A percentile compares a stretch with the other conserved stretches of the same genome.
These are phyloP conservation scores for Botrytis fabae DNA, from an alignment of 2,329 filamentous ascomycete species.

Conservation along the genomic window DNA sequence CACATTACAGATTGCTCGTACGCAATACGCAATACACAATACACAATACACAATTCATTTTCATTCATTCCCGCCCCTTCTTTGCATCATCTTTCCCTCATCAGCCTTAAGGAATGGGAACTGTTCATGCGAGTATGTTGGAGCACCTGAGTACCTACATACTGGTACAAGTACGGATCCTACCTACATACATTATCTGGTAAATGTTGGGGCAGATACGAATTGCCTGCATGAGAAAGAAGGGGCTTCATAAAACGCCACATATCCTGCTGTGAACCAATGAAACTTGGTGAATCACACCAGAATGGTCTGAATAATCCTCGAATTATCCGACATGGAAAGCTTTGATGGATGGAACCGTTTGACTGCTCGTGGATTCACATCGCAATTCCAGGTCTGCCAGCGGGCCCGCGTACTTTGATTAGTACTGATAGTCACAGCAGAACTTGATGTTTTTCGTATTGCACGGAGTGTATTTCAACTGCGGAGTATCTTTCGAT, in stretches of 20 bases:
- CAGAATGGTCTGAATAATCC: not conserved
- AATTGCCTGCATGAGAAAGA: constrained; percentile 4
- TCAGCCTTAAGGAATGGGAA: constrained; percentile 13
- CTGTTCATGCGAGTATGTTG: not conserved
- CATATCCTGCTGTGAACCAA: not conserved
- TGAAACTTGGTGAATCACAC: not conserved
- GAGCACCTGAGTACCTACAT: not conserved
- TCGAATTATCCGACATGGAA: not conserved
- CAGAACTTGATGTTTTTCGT: not conserved
- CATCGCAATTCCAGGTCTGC: not conserved
- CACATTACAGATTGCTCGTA: not conserved
- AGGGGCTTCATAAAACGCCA: constrained; percentile 8
- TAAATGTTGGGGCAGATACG: not conserved
- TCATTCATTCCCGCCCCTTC: not conserved
- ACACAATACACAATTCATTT: not conserved
- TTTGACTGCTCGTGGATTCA: not conserved
- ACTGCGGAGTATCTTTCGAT: not conserved
- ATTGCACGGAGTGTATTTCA: not conserved
- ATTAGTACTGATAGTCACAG: not conserved
- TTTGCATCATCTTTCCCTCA: not conserved
- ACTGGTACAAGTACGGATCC: not conserved
- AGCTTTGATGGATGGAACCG: not conserved
- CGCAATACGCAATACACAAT: not conserved
- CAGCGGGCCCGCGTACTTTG: not conserved
- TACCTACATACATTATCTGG: not conserved